Evolutionary conservation across 257 asterid species (phyloP).

Genomic region (Plantago elongata): DNA sequence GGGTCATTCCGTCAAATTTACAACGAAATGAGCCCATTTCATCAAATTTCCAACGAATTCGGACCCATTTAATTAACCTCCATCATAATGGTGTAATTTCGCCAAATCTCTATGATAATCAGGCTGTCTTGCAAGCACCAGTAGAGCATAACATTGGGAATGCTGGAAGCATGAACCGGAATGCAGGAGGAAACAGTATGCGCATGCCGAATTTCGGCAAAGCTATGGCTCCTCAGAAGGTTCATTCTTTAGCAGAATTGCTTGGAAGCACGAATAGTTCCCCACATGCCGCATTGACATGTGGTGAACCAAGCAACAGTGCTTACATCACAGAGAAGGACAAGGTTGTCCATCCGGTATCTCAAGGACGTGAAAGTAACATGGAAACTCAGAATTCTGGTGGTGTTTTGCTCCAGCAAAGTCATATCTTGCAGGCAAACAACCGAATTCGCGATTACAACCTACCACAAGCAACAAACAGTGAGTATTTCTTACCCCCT

Average conservation of each 20-base stretch:
- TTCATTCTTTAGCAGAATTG: constrained; percentile 36
- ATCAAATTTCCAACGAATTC: not conserved
- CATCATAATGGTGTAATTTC: not conserved
- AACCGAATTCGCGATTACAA: constrained; percentile 27
- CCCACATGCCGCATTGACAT: constrained; percentile 3
- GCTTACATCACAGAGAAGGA: constrained; percentile 11
- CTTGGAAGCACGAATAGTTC: constrained; percentile 27
- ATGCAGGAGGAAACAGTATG: constrained; percentile 6
- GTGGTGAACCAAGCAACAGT: constrained; percentile 21
- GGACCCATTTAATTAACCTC: not conserved
- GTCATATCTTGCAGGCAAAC: constrained; percentile 20
- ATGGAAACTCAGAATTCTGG: constrained; percentile 17
- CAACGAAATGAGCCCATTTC: not conserved
- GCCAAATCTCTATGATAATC: not conserved
- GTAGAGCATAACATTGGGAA: constrained; percentile 18
- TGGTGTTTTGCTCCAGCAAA: constrained; percentile 24
- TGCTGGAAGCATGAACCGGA: constrained; percentile 25
- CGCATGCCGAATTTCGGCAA: too few relatives aligned
- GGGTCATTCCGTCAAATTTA: constrained; percentile 1
- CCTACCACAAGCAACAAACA: constrained; percentile 30
- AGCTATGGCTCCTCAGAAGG: constrained; percentile 21
- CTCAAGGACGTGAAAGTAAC: constrained; percentile 28
- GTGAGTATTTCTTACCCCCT: constrained; percentile 38
- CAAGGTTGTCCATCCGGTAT: constrained; percentile 24
- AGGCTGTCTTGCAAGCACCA: not conserved